Conservation (phyloP, 768 basidiomycete genomes). For the Hygrocybe coccinea region DNA sequence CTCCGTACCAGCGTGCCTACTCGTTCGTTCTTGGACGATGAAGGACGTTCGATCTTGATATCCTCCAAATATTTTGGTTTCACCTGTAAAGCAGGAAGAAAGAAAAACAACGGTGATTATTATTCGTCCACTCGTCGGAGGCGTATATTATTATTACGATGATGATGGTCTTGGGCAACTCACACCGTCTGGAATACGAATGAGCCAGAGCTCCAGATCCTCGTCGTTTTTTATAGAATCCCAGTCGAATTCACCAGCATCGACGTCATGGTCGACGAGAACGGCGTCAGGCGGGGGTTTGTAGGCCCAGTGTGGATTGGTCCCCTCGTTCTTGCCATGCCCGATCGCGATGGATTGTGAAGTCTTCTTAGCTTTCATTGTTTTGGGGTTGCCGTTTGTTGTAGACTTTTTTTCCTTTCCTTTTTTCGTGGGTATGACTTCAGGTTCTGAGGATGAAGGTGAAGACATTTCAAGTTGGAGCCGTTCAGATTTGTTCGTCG, state of each 20-base stretch:
- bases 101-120: background rate
- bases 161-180: constrained; percentile 22
- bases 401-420: too few relatives aligned
- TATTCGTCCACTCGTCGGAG: too few relatives aligned
- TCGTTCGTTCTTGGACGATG: constrained; percentile 35
- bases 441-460: constrained; percentile 8
- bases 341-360: constrained; percentile 17
- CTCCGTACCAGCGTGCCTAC: constrained; percentile 53
- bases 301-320: constrained; percentile 55
- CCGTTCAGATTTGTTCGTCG: background rate
- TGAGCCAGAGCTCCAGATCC: constrained; percentile 65
- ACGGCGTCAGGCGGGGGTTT: constrained; percentile 51
- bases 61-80: constrained; percentile 60
- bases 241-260: constrained; percentile 64
- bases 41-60: constrained; percentile 43
- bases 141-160: too few relatives aligned
- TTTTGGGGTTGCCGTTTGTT: background rate
- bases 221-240: constrained; percentile 50
- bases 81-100: too few relatives aligned
- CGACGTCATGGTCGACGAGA: constrained; percentile 42
- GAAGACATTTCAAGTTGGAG: background rate
- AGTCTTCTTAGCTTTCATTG: constrained; percentile 18
- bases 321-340: constrained; percentile 48
- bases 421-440: background rate
- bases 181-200: constrained; percentile 66